Evolutionary conservation across 2,329 filamentous ascomycete species (phyloP), one percentile per base, ranked within the genome.

Genomic region (Paraphoma sp.): DNA sequence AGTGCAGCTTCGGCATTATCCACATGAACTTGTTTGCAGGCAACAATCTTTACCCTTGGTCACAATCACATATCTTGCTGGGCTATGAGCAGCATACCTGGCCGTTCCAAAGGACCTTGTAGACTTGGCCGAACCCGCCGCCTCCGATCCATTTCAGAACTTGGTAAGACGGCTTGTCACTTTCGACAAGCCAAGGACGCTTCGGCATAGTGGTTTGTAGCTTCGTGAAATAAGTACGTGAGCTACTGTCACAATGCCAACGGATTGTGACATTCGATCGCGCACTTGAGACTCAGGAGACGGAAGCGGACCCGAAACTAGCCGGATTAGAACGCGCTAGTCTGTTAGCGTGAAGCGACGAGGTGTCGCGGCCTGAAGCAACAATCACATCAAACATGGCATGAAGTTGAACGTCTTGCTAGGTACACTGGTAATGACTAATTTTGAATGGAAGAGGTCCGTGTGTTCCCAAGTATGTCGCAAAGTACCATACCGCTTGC

Each of bases 81-180:
- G 14, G 16, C 14, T 42, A 42, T 5, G 40, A n/a, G 8, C 3
- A n/a, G 14, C n/a, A 17, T 42, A 62, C 54, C 41, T 53, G 16
- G 14, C 56, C 45, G 17, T 57, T 51, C 16, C 55, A 57, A 8
- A 52, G 28, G 9, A 63, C 59, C 51, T 60, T 65, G 54, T 57
- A 65, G 17, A 60, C 62, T 31, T 63, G 48, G 1, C 55, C 62
- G 45, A 57, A 62, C 10, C 57, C 57, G 6, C 57, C 62, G 23
- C 53, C 56, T 12, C 54, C 59, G 17, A 65, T 53, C 59, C 55
- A 62, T 53, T 59, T 57, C 10, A 62, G 44, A 29, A 65, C 54
- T 18, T 55, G 48, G 16, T 59, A 63, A 17, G 53, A 41, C 8
- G 56, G 49, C 23, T 48, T 53, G 33, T 56, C 54, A 23, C 45